Evolutionary conservation across 139 green algal genomes (phyloP), one percentile per base, ranked within the genome.

Genomic region (Haematococcus lacustris): DNA sequence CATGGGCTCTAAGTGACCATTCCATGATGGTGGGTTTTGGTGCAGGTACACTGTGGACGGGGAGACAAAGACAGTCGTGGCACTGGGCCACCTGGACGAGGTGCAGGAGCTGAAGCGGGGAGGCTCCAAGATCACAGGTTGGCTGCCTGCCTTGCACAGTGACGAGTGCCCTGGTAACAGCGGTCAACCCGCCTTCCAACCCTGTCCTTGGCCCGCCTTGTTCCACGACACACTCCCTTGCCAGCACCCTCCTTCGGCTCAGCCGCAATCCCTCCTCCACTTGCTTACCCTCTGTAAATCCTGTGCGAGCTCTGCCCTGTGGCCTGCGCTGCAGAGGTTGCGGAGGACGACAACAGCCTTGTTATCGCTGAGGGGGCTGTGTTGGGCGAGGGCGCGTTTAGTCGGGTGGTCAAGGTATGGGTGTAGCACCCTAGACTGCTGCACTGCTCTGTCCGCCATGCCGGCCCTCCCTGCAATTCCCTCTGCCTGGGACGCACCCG

Each of bases 301-400:
- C 9, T 53, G 9, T 53, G 43, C 43, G n/a, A 28, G 9, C 17
- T 53, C 43, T 17, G 17, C 43, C 9, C 43, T 53, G 9, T 9
- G 9, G 43, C 43, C 17, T 9, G 9, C 43, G 17, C 28, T 64
- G 25, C 28, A 64, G 25, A 64, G 53, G 28, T 30, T 13, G 25
- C 7, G 13, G 23, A 53, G 21, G 53, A 64, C 21, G 53, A 64
- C 53, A 13, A 30, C n/a, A 30, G 33, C 61, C 75, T 94, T 47
- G 73, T 88, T 60, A 71, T 96, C 21, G 77, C 86, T 21, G 91
- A 97, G 84, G 87, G 86, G 7, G 68, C 82, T 41, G 79, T 96
- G 47, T 82, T 97, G 51, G 93, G 93, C 40, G 87, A 89, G 63
- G 92, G 92, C 3, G 91, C 92, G 0, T 97, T 97, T 82, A 88